Percentiles rank a stretch among this genome's conserved stretches.
phyloP scores from a whole-genome alignment of 345 rosid species.

The Brassica rapa region DNA sequence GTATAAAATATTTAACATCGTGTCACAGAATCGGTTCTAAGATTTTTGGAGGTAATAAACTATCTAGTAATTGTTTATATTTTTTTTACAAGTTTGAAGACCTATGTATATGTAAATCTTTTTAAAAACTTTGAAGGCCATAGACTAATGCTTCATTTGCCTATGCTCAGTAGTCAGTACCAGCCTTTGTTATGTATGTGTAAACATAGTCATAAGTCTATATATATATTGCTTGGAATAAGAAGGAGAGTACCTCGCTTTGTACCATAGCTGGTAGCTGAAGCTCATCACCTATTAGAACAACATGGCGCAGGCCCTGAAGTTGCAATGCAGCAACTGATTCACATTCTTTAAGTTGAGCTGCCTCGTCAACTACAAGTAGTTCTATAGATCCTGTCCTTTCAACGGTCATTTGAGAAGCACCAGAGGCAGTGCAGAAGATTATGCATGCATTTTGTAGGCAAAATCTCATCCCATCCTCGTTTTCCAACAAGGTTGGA shows the following conservation, averaged over 20 bases:
- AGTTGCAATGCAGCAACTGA: constrained; percentile 50
- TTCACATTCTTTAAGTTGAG: constrained; percentile 58
- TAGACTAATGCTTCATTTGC: too few relatives aligned
- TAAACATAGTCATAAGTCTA: not conserved
- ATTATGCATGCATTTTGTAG: constrained; percentile 40
- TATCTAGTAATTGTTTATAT: too few relatives aligned
- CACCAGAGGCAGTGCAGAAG: constrained; percentile 50
- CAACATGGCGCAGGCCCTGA: constrained; percentile 41
- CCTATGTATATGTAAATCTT: too few relatives aligned
- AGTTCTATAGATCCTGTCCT: constrained; percentile 23
- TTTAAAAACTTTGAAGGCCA: too few relatives aligned
- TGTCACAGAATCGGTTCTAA: too few relatives aligned
- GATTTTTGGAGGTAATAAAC: too few relatives aligned
- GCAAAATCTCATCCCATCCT: constrained; percentile 16
- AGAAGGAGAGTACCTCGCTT: constrained; percentile 39
- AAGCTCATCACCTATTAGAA: constrained; percentile 53
- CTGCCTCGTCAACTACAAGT: constrained; percentile 55
- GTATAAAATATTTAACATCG: not conserved
- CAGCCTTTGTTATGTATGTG: not conserved
- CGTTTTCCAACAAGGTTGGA: not conserved
- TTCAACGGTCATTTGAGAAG: constrained; percentile 26
- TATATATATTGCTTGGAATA: not conserved
- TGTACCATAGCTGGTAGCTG: constrained; percentile 53
- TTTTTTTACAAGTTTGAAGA: too few relatives aligned
- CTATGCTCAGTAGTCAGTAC: too few relatives aligned